Percentiles rank a stretch among this genome's conserved stretches.
These are phyloP conservation scores for Mycena rosella DNA, from an alignment of 768 basidiomycete genomes.

Conservation along the genomic window DNA sequence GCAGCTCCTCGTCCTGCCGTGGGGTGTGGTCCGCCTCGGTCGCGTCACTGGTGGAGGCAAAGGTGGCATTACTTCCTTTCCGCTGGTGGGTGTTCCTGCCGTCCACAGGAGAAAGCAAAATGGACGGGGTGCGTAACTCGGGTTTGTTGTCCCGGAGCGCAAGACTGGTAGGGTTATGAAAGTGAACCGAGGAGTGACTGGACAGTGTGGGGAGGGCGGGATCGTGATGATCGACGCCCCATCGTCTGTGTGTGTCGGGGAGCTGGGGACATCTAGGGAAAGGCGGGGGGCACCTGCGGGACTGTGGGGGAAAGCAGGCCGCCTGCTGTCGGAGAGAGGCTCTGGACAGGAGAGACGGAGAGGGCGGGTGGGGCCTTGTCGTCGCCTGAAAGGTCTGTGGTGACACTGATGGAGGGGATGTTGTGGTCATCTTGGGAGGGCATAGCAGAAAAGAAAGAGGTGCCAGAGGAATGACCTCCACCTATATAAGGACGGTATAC, in stretches of 20 bases:
- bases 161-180: constrained; percentile 58
- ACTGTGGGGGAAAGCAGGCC: constrained; percentile 44
- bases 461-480: background rate
- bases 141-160: constrained; percentile 79
- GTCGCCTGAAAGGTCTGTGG: constrained; percentile 27
- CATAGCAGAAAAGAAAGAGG: constrained; percentile 11
- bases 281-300: constrained; percentile 24
- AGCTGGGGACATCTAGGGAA: constrained; percentile 40
- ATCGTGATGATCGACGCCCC: constrained; percentile 50
- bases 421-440: constrained; percentile 30
- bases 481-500: background rate
- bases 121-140: constrained; percentile 65
- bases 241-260: constrained; percentile 52
- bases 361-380: constrained; percentile 14
- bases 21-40: constrained; percentile 62
- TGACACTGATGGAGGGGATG: constrained; percentile 31
- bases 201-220: constrained; percentile 88
- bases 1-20: constrained; percentile 45
- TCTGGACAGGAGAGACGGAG: constrained; percentile 28
- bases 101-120: constrained; percentile 60
- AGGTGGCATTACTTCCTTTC: constrained; percentile 70
- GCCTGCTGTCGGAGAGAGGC: constrained; percentile 16
- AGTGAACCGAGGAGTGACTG: constrained; percentile 71
- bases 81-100: constrained; percentile 56
- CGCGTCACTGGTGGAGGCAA: constrained; percentile 57